phyloP scores from a whole-genome alignment of 257 asterid genomes.

The Mentha longifolia region DNA sequence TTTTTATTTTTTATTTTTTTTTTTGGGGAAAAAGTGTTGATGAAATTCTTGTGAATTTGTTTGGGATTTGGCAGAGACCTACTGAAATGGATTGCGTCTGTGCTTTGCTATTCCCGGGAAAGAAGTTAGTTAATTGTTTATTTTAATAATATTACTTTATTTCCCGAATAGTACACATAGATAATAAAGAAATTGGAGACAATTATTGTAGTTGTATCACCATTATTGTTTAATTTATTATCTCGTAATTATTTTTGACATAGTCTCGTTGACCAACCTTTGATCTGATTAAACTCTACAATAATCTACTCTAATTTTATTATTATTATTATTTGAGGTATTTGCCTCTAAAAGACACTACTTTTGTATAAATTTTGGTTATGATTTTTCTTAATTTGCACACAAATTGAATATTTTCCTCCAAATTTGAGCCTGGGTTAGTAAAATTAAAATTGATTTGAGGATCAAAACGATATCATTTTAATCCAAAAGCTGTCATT shows the following conservation, averaged over 20 bases:
- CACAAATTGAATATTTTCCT: too few species aligned
- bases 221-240: constrained; percentile 37
- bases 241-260: neutral
- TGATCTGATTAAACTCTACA: neutral
- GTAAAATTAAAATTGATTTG: too few species aligned
- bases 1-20: neutral
- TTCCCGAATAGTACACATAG: constrained; percentile 6
- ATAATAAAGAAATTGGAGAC: neutral
- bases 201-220: constrained; percentile 13
- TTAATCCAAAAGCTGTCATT: too few species aligned
- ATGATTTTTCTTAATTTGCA: too few species aligned
- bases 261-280: neutral
- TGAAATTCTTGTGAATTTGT: neutral
- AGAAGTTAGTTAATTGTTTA: neutral
- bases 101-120: constrained; percentile 25
- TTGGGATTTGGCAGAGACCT: neutral
- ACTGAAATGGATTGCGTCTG: neutral
- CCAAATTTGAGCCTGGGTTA: too few species aligned
- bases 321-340: too few species aligned
- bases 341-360: too few species aligned
- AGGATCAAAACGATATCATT: too few species aligned
- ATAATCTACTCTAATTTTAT: neutral
- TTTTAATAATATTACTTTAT: neutral
- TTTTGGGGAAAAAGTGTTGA: neutral
- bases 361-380: too few species aligned